Evolutionary conservation across 352 stramenopile species (phyloP).

Genomic region (Globisporangium splendens): DNA sequence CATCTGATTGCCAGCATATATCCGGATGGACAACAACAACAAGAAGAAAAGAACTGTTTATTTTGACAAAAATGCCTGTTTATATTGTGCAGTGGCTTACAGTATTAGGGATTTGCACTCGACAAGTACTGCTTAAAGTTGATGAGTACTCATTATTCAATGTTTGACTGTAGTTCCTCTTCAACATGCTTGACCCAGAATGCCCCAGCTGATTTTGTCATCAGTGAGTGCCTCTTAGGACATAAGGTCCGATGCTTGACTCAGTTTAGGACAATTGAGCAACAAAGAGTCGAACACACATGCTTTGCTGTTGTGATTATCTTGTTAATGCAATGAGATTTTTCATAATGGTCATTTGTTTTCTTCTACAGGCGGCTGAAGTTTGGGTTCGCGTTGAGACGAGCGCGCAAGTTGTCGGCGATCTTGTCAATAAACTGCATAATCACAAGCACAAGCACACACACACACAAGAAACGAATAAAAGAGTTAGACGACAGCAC

Average conservation of each 20-base stretch:
- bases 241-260: too few species aligned
- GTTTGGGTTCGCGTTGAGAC: slow-evolving; percentile 31
- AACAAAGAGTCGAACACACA: too few species aligned
- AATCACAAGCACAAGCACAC: too few species aligned
- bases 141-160: too few species aligned
- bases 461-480: background rate
- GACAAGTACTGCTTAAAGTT: too few species aligned
- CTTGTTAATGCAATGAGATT: background rate
- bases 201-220: background rate
- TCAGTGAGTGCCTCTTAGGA: background rate
- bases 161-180: background rate
- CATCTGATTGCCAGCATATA: too few species aligned
- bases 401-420: slow-evolving; percentile 39
- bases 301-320: background rate
- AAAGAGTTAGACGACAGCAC: background rate
- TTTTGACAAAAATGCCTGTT: too few species aligned
- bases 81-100: too few species aligned
- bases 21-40: too few species aligned
- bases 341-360: background rate
- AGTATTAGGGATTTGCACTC: too few species aligned
- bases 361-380: slow-evolving; percentile 30
- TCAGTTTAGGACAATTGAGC: too few species aligned
- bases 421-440: slow-evolving; percentile 51
- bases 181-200: background rate
- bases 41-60: too few species aligned